Base-by-base conservation (phyloP, 352 stramenopile genomes). In the Detonula confervacea region DNA sequence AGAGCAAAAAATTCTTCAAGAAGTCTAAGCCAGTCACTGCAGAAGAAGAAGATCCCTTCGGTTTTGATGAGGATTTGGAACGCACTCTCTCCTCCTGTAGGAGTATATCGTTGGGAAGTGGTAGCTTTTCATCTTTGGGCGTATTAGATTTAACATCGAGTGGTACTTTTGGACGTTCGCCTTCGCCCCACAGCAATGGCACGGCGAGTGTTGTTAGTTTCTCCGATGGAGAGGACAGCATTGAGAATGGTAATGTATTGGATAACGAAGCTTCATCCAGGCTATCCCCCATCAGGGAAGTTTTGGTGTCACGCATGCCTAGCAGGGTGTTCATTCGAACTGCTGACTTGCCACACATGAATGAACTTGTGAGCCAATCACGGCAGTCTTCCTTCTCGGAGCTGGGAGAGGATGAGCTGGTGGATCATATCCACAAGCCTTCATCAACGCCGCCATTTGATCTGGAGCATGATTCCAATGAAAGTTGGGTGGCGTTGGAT, bases 401-500 rank as follows among this genome's bases (percentile, higher is more conserved):
- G 27, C 37, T 74, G 1, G 52, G 65, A 8, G 77, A 77, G 22
- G 44, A 57, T 30, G 49, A 74, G 24, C 68, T 37, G 42, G 11
- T 70, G 4, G 65, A 81, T 62, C 60, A 81, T 69, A 27, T 77
- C 20, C 70, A 85, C 25, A 77, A 75, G 54, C 73, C 70, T 9
- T 75, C 59, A n/a, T 77, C 72, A 7, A 60, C 12, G 1, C 77
- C 77, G 51, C 77, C 77, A 14, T 60, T 81, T 39, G 39, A 64
- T 69, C 62, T 86, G 7, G 62, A 71, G 44, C 29, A 64, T 25
- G 78, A 83, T 73, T 29, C 55, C 6, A 73, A 82, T 29, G 78
- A 86, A 33, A 64, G 39, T 46, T 86, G 78, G 78, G 63, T 86
- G 9, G 78, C 73, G 18, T 65, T 86, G 42, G 78, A 82, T 47